Percentiles rank a stretch among this genome's conserved stretches.
These are phyloP conservation scores for Mycena capillaripes DNA, from an alignment of 768 basidiomycete genomes.

Conservation along the genomic window DNA sequence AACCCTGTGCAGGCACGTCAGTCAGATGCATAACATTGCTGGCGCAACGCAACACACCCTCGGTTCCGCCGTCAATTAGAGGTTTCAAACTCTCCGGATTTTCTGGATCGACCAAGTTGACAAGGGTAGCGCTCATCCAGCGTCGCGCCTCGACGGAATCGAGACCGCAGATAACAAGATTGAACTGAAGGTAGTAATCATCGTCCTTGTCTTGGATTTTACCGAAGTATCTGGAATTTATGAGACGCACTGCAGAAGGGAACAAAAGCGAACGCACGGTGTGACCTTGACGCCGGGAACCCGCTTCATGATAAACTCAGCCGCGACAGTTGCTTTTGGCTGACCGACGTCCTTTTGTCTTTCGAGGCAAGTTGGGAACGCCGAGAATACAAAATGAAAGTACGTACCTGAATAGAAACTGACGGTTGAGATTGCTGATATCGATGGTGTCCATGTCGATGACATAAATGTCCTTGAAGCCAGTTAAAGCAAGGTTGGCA, in stretches of 20 bases:
- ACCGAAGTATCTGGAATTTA: slow-evolving; percentile 81
- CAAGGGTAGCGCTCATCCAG: slow-evolving; percentile 99
- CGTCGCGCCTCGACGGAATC: slow-evolving; percentile 97
- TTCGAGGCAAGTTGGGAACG: slow-evolving; percentile 15
- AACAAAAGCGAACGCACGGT: slow-evolving; percentile 74
- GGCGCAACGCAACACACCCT: slow-evolving; percentile 77
- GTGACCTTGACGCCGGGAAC: slow-evolving; percentile 97
- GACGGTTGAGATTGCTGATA: slow-evolving; percentile 97
- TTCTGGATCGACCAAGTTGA: slow-evolving; percentile 94
- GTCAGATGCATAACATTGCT: background rate
- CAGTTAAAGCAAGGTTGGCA: slow-evolving; percentile 94
- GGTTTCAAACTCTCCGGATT: slow-evolving; percentile 95
- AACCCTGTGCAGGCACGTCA: slow-evolving; percentile 73
- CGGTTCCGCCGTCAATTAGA: slow-evolving; percentile 97
- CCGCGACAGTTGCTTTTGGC: slow-evolving; percentile 94
- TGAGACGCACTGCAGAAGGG: slow-evolving; percentile 1
- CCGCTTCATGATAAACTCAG: slow-evolving; percentile 96
- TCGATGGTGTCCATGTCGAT: slow-evolving; percentile 99
- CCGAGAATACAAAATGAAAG: background rate
- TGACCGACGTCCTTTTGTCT: slow-evolving; percentile 94
- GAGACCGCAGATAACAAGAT: slow-evolving; percentile 95
- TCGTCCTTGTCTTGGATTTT: slow-evolving; percentile 99
- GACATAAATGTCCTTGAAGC: slow-evolving; percentile 98
- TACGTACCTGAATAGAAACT: slow-evolving; percentile 94
- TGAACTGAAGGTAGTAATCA: slow-evolving; percentile 96